phyloP scores from a whole-genome alignment of 2,329 filamentous ascomycete genomes.

The Hymenoscyphus salicellus region DNA sequence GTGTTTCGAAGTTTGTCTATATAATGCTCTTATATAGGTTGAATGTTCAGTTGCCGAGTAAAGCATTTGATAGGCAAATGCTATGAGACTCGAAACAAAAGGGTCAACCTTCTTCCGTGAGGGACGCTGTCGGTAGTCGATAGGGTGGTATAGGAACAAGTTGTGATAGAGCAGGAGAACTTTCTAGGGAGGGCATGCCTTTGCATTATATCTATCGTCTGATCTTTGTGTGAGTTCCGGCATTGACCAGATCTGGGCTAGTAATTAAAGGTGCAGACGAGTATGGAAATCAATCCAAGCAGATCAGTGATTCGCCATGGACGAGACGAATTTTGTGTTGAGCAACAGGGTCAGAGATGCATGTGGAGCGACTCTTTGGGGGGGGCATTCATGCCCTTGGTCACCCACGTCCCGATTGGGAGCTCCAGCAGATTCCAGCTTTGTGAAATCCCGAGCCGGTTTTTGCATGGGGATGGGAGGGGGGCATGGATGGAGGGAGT shows the following conservation, averaged over 20 bases:
- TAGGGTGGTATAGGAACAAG: constrained; percentile 20
- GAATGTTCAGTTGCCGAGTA: constrained; percentile 29
- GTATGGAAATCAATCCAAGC: constrained; percentile 47
- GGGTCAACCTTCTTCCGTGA: constrained; percentile 30
- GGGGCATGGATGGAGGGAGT: constrained; percentile 11
- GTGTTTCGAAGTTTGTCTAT: constrained; percentile 33
- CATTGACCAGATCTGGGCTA: constrained; percentile 31
- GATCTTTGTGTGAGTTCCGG: constrained; percentile 31
- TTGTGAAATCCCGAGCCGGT: constrained; percentile 27
- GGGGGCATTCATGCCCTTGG: constrained; percentile 25
- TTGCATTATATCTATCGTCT: constrained; percentile 37
- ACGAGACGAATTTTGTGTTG: constrained; percentile 47
- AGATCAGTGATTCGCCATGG: constrained; percentile 47
- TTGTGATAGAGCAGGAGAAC: constrained; percentile 20
- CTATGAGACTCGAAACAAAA: constrained; percentile 31
- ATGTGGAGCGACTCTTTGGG: constrained; percentile 25
- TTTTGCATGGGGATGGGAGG: constrained; percentile 14
- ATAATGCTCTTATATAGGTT: constrained; percentile 34
- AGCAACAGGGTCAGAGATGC: constrained; percentile 26
- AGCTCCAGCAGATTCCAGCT: constrained; percentile 16
- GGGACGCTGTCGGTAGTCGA: constrained; percentile 28
- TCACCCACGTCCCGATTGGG: constrained; percentile 23
- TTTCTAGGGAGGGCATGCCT: constrained; percentile 27
- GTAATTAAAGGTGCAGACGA: constrained; percentile 33
- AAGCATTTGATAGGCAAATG: constrained; percentile 29